phyloP scores from a whole-genome alignment of 2,329 filamentous ascomycete species.

The Blumeria hordei region DNA sequence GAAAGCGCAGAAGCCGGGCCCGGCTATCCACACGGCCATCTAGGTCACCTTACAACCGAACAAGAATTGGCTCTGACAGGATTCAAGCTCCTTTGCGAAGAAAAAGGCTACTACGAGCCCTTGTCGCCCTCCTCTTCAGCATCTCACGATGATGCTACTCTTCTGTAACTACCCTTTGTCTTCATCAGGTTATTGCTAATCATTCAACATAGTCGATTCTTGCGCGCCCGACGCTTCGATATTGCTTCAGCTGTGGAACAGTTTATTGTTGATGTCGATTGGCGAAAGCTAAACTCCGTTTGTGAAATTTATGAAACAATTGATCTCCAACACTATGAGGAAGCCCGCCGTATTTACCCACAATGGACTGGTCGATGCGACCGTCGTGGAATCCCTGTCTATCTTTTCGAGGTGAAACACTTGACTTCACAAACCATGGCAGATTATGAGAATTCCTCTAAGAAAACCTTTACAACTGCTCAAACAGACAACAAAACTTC shows the following conservation, averaged over 20 bases:
- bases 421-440: constrained; percentile 63
- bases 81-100: constrained; percentile 46
- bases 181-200: neutral
- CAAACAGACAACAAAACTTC: constrained; percentile 41
- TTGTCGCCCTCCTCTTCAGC: constrained; percentile 19
- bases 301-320: constrained; percentile 67
- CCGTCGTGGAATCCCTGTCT: constrained; percentile 73
- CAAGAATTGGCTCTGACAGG: constrained; percentile 42
- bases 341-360: constrained; percentile 62
- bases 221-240: constrained; percentile 64
- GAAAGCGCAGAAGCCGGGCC: constrained; percentile 13
- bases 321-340: constrained; percentile 62
- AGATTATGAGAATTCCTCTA: constrained; percentile 44
- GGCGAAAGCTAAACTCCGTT: constrained; percentile 58
- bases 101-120: constrained; percentile 38
- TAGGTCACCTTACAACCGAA: constrained; percentile 46
- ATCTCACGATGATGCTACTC: constrained; percentile 45
- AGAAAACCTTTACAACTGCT: constrained; percentile 31
- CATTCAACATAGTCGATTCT: constrained; percentile 39
- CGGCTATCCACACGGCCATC: constrained; percentile 52
- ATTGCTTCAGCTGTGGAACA: constrained; percentile 56
- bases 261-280: constrained; percentile 73
- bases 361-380: constrained; percentile 89
- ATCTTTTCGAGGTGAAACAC: constrained; percentile 67
- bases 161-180: constrained; percentile 30